These are phyloP conservation scores for Berberis thunbergii DNA, from an alignment of 164 flowering plant genomes.

Conservation along the genomic window DNA sequence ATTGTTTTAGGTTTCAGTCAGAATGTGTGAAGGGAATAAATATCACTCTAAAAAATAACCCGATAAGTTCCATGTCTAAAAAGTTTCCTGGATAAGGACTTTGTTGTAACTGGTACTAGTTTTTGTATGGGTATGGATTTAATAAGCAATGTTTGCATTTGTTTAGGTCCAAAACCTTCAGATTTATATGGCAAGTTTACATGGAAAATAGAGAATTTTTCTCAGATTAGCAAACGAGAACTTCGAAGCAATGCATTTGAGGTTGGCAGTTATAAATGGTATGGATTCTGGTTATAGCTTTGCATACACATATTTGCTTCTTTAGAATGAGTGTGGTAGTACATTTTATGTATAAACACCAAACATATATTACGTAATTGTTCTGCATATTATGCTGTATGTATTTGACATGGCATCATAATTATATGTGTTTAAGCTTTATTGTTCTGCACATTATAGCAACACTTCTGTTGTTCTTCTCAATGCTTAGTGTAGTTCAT, in stretches of 20 bases:
- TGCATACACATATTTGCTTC: not conserved
- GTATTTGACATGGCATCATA: too few species aligned
- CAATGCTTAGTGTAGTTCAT: too few species aligned
- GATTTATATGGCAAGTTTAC: constrained; percentile 70
- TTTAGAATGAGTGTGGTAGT: too few species aligned
- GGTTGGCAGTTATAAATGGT: constrained; percentile 92
- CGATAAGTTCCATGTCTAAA: too few species aligned
- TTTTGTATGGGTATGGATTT: not conserved
- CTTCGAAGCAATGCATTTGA: constrained; percentile 78
- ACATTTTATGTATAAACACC: not conserved
- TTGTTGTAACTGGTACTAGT: not conserved
- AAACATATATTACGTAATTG: too few species aligned
- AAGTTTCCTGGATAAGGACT: not conserved
- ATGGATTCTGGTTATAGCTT: constrained; percentile 15
- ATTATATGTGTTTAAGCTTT: too few species aligned
- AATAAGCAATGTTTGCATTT: constrained; percentile 2
- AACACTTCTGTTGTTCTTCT: too few species aligned
- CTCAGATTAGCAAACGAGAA: constrained; percentile 74
- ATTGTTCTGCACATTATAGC: too few species aligned
- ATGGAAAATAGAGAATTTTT: constrained; percentile 83
- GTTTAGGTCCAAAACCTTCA: constrained; percentile 68
- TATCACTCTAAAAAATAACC: too few species aligned
- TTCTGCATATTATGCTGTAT: not conserved
- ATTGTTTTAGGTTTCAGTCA: too few species aligned
- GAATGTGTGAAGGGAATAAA: too few species aligned